Evolutionary conservation across 305 asterid genomes (phyloP), one percentile per base, ranked within the genome.

Genomic region (Rubia tinctorum): DNA sequence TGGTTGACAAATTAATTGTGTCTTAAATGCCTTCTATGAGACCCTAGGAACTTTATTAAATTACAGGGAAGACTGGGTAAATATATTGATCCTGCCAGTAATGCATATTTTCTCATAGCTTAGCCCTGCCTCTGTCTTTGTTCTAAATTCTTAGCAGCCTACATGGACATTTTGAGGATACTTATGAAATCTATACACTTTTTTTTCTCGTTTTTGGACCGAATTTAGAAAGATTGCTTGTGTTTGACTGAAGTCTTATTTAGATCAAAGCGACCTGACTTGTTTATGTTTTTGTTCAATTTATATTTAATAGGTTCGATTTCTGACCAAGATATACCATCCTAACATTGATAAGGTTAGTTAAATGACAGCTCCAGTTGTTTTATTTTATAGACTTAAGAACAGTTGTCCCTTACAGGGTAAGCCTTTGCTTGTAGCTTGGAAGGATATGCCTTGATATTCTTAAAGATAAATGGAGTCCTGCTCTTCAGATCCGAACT

Each of bases 391-490:
- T 61, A 56, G 53, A 39, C 44, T 42, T 18, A 58, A 56, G 43
- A 39, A 66, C 15, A 56, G n/a, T 69, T 74, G 43, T 40, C 53
- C 39, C 65, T 58, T 15, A 64, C 62, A 39, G 62, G 45, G 44
- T 67, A 42, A 69, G 18, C 42, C 18, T 53, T 78, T 71, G 7
- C 20, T 63, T 74, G 75, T 79, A 87, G 91, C 89, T 87, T 74
- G 91, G 91, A 63, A 83, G 89, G 81, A 87, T 85, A 59, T 87
- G 91, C 77, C 88, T 85, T 49, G 91, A 87, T 72, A 87, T 87
- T 53, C 88, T 87, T 51, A 87, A 87, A 76, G 89, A 87, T 78
- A 87, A 85, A 55, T 87, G 91, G 91, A 87, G 91, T 73, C 91
- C 91, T 22, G 91, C 91, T 65, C 89, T 87, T 76, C 89, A 85